Percentiles rank a stretch among this genome's conserved stretches.
Evolutionary conservation across 768 basidiomycete genomes (phyloP).

Genomic region (Rossbeevera mucosa): DNA sequence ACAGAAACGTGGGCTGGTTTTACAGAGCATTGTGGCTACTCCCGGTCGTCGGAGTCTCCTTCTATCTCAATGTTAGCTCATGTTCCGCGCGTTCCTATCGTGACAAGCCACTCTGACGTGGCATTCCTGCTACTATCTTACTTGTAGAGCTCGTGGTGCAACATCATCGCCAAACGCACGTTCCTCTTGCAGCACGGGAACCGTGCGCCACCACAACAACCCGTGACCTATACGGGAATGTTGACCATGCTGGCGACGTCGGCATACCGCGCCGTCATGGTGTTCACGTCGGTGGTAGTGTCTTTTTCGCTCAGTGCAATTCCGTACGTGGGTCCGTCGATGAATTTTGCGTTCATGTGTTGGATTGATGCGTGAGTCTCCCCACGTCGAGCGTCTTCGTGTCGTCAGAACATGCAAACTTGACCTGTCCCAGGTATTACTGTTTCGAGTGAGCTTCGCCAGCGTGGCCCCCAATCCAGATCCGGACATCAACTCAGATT

Average conservation of each 20-base stretch:
- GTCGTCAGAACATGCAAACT: not conserved
- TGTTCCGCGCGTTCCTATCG: constrained; percentile 3
- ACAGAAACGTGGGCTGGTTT: constrained; percentile 69
- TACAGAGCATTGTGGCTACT: constrained; percentile 77
- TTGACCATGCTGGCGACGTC: constrained; percentile 73
- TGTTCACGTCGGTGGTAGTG: constrained; percentile 67
- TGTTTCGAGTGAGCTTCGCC: constrained; percentile 69
- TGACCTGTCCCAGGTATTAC: constrained; percentile 59
- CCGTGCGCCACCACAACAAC: constrained; percentile 46
- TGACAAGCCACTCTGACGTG: constrained; percentile 13
- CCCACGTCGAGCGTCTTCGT: not conserved
- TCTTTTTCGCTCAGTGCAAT: constrained; percentile 60
- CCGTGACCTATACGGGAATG: constrained; percentile 64
- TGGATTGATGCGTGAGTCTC: constrained; percentile 81
- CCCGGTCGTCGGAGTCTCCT: constrained; percentile 68
- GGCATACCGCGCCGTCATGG: constrained; percentile 79
- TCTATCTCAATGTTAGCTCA: constrained; percentile 74
- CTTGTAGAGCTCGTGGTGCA: constrained; percentile 70
- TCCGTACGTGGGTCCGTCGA: constrained; percentile 57
- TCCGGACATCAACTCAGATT: not conserved
- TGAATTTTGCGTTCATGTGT: constrained; percentile 71
- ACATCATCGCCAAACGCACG: constrained; percentile 67
- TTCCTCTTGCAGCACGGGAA: constrained; percentile 69
- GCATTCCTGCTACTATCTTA: not conserved
- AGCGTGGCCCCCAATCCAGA: not conserved